Evolutionary conservation across 441 rosid species (phyloP).

Genomic region (Omphalea diandra): DNA sequence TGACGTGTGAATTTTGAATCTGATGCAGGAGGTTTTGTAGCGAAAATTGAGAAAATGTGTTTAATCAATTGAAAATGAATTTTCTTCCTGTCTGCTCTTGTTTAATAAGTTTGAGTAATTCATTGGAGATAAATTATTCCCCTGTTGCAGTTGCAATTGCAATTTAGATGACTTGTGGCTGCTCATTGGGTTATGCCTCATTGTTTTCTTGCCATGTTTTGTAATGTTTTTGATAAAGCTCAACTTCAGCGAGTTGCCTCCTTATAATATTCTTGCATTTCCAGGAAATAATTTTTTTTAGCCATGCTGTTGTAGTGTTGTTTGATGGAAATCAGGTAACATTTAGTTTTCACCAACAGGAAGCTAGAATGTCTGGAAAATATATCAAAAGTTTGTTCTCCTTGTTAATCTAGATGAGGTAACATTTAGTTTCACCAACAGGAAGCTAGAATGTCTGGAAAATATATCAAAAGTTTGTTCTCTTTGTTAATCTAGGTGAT

Average conservation of each 20-base stretch:
- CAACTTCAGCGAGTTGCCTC: background rate
- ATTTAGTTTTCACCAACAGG: background rate
- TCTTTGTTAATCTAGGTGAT: background rate
- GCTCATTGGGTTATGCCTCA: background rate
- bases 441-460: background rate
- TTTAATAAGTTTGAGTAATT: background rate
- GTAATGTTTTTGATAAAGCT: background rate
- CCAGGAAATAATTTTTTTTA: background rate
- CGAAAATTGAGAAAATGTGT: background rate
- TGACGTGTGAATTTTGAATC: background rate
- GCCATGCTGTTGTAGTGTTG: background rate
- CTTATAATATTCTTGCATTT: background rate
- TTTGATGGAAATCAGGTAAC: background rate
- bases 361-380: background rate
- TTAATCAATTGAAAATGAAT: too few species aligned
- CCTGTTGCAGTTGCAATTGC: too few species aligned
- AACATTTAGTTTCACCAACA: background rate
- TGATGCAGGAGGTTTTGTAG: background rate
- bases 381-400: background rate
- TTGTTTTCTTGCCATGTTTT: background rate
- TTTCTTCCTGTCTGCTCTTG: background rate
- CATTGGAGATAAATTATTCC: background rate
- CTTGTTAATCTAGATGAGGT: background rate
- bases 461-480: background rate
- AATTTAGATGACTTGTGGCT: too few species aligned